A percentile compares a stretch with the other conserved stretches of the same genome.
phyloP scores from a whole-genome alignment of 2,329 filamentous ascomycete genomes.

The Shiraia sp. region DNA sequence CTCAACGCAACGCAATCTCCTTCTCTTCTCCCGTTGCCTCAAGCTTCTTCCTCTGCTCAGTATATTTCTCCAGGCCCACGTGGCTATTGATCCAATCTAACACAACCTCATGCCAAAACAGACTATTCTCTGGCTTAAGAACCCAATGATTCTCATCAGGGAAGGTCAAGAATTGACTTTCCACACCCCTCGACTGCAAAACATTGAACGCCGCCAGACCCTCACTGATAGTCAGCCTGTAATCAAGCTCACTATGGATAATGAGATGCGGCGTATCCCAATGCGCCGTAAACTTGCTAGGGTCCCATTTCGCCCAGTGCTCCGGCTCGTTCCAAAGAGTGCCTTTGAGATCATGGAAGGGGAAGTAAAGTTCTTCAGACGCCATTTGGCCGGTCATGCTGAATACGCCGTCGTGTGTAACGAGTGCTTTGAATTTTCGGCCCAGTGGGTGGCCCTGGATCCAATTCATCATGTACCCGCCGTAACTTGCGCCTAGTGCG shows the following conservation, averaged over 20 bases:
- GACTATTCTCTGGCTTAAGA: constrained; percentile 84
- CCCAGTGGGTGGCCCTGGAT: constrained; percentile 85
- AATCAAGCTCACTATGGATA: constrained; percentile 90
- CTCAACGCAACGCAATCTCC: neutral
- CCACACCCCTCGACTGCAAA: constrained; percentile 73
- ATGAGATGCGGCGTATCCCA: constrained; percentile 89
- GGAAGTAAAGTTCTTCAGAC: constrained; percentile 58
- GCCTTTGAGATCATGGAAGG: constrained; percentile 50
- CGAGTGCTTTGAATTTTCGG: constrained; percentile 82
- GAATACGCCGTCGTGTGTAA: constrained; percentile 87
- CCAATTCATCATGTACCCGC: constrained; percentile 67
- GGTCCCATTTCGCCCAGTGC: constrained; percentile 63
- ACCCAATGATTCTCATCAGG: constrained; percentile 85
- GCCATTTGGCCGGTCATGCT: constrained; percentile 58
- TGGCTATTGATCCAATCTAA: constrained; percentile 73
- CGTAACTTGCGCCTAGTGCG: constrained; percentile 66
- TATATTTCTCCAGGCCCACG: constrained; percentile 55
- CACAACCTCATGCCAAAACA: constrained; percentile 89
- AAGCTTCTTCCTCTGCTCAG: constrained; percentile 20
- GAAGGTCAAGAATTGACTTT: constrained; percentile 79
- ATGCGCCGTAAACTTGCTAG: constrained; percentile 59
- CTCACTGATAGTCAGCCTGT: constrained; percentile 82
- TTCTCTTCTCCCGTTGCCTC: neutral
- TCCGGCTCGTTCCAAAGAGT: constrained; percentile 45
- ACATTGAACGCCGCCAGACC: constrained; percentile 85